Conservation (phyloP, 2,329 filamentous ascomycete species). For the Alternaria postmessia region DNA sequence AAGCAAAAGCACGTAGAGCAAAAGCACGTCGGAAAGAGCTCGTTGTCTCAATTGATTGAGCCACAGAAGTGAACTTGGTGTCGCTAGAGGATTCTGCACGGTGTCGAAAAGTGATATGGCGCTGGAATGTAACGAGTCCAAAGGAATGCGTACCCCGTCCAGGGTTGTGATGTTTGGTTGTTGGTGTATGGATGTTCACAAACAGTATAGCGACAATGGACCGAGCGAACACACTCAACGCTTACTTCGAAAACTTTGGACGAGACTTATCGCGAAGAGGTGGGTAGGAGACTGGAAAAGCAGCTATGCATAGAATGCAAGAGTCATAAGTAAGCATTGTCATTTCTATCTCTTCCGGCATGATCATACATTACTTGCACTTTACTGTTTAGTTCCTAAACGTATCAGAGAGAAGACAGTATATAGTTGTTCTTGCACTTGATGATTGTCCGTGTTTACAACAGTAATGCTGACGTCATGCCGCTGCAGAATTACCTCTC, state of each 20-base stretch:
- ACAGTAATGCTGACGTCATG: not conserved
- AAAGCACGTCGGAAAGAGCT: not conserved
- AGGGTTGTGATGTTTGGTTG: not conserved
- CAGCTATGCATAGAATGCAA: not conserved
- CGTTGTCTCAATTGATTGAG: no score
- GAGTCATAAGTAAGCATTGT: not conserved
- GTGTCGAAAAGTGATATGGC: not conserved
- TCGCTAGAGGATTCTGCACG: not conserved
- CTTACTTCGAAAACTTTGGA: not conserved
- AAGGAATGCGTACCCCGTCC: not conserved
- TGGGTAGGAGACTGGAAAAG: not conserved
- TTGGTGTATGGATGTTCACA: not conserved
- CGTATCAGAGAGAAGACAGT: not conserved
- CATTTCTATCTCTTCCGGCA: not conserved
- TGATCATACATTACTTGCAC: not conserved
- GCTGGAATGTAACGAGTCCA: not conserved
- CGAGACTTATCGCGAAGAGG: not conserved
- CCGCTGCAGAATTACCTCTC: not conserved
- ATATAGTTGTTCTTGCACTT: not conserved
- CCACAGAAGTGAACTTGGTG: not conserved
- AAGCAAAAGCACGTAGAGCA: not conserved
- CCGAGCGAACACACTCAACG: not conserved
- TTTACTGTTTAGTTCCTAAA: not conserved
- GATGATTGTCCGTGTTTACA: not conserved
- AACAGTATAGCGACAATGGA: not conserved